Percentiles rank a stretch among this genome's conserved stretches.
Conservation (phyloP, 2,329 filamentous ascomycete genomes). For the Verticillium dahliae region DNA sequence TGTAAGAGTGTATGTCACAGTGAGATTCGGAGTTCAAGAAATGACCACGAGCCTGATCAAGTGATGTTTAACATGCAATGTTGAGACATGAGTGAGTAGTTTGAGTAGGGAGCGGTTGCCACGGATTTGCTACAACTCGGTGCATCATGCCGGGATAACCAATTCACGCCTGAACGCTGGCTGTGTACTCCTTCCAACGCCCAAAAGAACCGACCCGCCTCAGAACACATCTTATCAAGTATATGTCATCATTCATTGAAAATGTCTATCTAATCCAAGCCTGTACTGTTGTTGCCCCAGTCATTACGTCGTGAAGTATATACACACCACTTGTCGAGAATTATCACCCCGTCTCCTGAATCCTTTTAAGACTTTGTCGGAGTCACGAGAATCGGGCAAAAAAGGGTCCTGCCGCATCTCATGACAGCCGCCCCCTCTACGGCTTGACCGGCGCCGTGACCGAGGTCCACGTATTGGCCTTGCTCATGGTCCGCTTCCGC, state of each 20-base stretch:
- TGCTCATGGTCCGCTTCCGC: conserved; percentile 50
- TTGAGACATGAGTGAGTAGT: too few relatives aligned
- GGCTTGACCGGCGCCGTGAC: conserved; percentile 19
- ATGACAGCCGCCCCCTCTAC: not conserved
- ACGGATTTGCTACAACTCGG: too few relatives aligned
- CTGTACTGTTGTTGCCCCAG: not conserved
- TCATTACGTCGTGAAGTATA: conserved; percentile 1
- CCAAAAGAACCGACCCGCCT: not conserved
- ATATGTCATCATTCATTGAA: not conserved
- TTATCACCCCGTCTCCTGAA: not conserved
- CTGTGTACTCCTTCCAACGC: too few relatives aligned
- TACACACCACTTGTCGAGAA: not conserved
- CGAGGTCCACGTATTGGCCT: conserved; percentile 47
- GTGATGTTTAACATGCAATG: too few relatives aligned
- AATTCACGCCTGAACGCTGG: too few relatives aligned
- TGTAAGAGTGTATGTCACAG: too few relatives aligned
- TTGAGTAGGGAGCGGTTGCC: too few relatives aligned
- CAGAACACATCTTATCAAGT: not conserved
- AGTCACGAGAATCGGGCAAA: too few relatives aligned
- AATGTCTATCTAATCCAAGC: not conserved
- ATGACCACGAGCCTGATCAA: not conserved
- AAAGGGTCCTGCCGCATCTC: too few relatives aligned
- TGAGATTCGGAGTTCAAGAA: not conserved
- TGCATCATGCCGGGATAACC: too few relatives aligned
- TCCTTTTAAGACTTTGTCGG: too few relatives aligned